These are phyloP conservation scores for Eurotiales sp. DNA, from an alignment of 2,329 filamentous ascomycete genomes.

Conservation along the genomic window DNA sequence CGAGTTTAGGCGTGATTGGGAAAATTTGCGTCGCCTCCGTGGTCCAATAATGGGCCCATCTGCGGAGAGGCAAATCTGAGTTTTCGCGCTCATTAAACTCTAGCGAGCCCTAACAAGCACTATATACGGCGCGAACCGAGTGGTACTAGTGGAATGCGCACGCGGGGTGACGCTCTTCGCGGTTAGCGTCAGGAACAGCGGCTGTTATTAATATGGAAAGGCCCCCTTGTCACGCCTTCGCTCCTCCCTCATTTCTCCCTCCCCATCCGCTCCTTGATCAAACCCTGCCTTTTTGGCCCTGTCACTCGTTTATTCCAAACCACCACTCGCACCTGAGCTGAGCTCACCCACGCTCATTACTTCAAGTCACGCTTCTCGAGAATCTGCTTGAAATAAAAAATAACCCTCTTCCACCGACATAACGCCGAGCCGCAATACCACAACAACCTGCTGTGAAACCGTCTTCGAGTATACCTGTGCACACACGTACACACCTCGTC, in stretches of 20 bases:
- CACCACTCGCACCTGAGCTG: conserved; percentile 4
- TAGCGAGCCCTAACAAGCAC: no score
- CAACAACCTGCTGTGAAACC: neutral
- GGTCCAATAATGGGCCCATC: conserved; percentile 4
- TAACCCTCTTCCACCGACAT: neutral
- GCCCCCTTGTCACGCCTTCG: conserved; percentile 6
- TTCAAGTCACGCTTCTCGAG: no score
- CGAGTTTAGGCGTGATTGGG: neutral
- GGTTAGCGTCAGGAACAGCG: no score
- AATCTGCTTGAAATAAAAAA: no score
- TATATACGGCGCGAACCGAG: neutral
- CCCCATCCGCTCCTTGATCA: neutral
- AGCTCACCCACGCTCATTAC: conserved; percentile 13
- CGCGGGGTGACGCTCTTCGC: conserved; percentile 11
- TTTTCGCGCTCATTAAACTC: neutral
- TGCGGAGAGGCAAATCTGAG: neutral
- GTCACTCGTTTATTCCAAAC: conserved; percentile 14
- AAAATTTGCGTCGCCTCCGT: conserved; percentile 1
- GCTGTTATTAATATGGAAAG: conserved; percentile 8
- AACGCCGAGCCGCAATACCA: neutral
- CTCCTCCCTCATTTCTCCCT: neutral
- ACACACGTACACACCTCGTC: no score
- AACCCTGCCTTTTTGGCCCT: conserved; percentile 7
- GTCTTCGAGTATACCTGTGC: neutral
- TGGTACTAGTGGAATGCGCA: neutral